These are phyloP conservation scores for Erodium moschatum DNA, from an alignment of 441 rosid species.

Conservation along the genomic window DNA sequence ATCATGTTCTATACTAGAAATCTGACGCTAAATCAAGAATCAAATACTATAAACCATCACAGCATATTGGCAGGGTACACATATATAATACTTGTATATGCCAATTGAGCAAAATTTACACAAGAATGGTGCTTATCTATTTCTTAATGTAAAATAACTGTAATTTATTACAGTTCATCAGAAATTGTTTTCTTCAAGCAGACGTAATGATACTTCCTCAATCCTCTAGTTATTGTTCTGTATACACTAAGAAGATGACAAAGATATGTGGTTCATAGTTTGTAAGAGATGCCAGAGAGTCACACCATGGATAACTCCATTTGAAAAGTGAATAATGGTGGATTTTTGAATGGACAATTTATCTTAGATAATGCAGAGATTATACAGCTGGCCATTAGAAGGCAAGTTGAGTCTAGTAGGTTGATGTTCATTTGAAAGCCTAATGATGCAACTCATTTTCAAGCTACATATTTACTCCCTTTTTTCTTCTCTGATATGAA, in stretches of 20 bases:
- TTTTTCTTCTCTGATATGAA: neutral
- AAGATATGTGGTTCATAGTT: neutral
- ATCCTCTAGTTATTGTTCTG: neutral
- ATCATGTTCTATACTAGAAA: neutral
- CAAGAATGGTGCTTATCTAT: slow-evolving; percentile 3
- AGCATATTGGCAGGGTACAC: neutral
- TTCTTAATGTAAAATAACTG: neutral
- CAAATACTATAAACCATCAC: neutral
- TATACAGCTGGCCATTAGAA: too few species aligned
- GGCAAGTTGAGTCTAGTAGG: slow-evolving; percentile 1
- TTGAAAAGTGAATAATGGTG: neutral
- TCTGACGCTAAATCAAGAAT: neutral
- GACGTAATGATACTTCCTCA: neutral
- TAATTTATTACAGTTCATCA: neutral
- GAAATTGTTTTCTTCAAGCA: neutral
- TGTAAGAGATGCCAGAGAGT: neutral
- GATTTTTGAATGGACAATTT: too few species aligned
- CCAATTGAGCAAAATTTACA: neutral
- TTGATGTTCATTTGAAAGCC: slow-evolving; percentile 4
- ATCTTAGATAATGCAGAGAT: too few species aligned
- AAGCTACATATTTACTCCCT: neutral
- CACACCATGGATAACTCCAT: slow-evolving; percentile 1
- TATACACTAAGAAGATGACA: neutral
- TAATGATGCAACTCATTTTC: neutral
- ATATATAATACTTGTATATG: neutral